These are phyloP conservation scores for Talaromyces sp. DNA, from an alignment of 2,329 filamentous ascomycete species.

Conservation along the genomic window DNA sequence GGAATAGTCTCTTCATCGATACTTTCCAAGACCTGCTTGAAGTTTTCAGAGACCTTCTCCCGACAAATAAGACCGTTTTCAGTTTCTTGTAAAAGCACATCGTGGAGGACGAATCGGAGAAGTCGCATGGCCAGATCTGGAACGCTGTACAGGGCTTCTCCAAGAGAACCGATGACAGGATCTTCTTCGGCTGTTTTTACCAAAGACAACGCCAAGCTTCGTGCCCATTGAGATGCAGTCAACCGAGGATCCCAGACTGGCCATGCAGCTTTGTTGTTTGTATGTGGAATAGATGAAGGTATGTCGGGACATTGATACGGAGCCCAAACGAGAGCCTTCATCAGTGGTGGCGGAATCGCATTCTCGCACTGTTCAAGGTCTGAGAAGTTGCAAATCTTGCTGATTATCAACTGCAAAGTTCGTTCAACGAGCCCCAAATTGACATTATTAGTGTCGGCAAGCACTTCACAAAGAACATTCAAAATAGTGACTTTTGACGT, in stretches of 20 bases:
- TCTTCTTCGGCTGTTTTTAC: constrained; percentile 55
- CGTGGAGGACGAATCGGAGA: constrained; percentile 79
- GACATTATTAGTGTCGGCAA: constrained; percentile 51
- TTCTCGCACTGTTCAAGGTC: constrained; percentile 29
- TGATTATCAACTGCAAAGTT: constrained; percentile 39
- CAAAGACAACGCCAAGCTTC: constrained; percentile 42
- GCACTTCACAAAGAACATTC: constrained; percentile 55
- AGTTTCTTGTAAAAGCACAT: constrained; percentile 66
- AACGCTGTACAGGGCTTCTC: constrained; percentile 59
- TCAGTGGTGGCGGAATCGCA: constrained; percentile 29
- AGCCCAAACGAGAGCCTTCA: constrained; percentile 37
- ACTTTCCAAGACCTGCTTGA: constrained; percentile 58
- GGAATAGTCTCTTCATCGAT: constrained; percentile 42
- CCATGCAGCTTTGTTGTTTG: background rate
- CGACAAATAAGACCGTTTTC: constrained; percentile 56
- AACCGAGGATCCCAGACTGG: constrained; percentile 16
- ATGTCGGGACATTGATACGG: constrained; percentile 35
- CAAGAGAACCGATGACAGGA: constrained; percentile 63
- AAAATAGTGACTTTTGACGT: constrained; percentile 60
- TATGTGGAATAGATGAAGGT: constrained; percentile 16
- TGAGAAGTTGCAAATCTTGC: constrained; percentile 22
- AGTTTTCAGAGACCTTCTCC: constrained; percentile 57
- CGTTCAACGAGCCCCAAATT: constrained; percentile 39
- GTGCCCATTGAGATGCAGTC: constrained; percentile 28
- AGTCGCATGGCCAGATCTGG: constrained; percentile 65